phyloP scores from a whole-genome alignment of 2,329 filamentous ascomycete genomes.

The Hymenoscyphus salicellus region DNA sequence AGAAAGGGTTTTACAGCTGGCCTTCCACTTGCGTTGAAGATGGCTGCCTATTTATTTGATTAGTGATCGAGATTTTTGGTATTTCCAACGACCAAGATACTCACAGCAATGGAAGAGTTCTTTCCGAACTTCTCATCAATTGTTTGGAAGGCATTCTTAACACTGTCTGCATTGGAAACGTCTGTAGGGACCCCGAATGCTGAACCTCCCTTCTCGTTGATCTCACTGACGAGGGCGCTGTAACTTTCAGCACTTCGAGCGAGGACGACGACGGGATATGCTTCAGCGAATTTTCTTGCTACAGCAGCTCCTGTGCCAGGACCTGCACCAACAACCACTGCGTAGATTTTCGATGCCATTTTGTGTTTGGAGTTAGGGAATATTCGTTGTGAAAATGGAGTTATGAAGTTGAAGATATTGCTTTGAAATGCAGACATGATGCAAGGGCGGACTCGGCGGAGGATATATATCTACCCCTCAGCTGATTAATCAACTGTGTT shows the following conservation, averaged over 20 bases:
- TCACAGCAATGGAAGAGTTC: constrained; percentile 44
- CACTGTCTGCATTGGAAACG: constrained; percentile 49
- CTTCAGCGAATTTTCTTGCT: constrained; percentile 57
- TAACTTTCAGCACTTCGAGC: constrained; percentile 66
- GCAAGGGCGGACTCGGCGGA: not conserved
- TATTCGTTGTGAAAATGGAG: no score
- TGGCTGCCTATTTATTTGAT: constrained; percentile 46
- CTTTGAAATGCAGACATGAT: not conserved
- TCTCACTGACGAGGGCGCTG: constrained; percentile 64
- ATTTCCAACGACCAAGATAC: not conserved
- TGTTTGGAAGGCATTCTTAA: constrained; percentile 59
- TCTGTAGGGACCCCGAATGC: constrained; percentile 71
- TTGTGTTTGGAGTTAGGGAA: not conserved
- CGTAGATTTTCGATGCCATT: constrained; percentile 52
- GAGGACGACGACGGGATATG: constrained; percentile 73
- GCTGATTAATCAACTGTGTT: not conserved
- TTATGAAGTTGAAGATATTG: no score
- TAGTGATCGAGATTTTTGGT: not conserved
- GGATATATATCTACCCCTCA: not conserved
- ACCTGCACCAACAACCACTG: constrained; percentile 70
- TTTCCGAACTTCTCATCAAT: constrained; percentile 57
- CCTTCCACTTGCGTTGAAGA: constrained; percentile 63
- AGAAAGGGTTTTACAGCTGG: constrained; percentile 56
- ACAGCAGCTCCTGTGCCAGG: constrained; percentile 57
- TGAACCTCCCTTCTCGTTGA: constrained; percentile 63